Evolutionary conservation across 768 basidiomycete genomes (phyloP), one percentile per base, ranked within the genome.

Genomic region (Artomyces pyxidatus): DNA sequence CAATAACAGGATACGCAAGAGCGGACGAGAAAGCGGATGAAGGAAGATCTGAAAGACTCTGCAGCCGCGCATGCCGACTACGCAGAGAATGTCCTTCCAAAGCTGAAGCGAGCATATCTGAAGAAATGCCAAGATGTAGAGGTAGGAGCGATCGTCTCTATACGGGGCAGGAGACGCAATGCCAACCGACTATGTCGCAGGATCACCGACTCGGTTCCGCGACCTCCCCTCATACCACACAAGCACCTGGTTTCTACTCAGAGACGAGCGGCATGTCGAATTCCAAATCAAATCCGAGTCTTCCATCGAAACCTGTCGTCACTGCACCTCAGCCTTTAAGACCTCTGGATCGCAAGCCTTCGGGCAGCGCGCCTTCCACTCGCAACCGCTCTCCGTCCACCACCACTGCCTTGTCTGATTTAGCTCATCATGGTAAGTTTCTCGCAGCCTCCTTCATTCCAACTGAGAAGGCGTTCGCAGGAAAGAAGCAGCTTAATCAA

Each of bases 1-100:
- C n/a, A n/a, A n/a, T n/a, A n/a, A n/a, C 17, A 92, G 89, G 91
- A 94, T 57, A 85, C 84, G 10, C 92, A 95, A 69, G 88, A 90
- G 47, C 79, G 93, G 30, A 94, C 90, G n/a, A 76, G 88, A 41
- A 88, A 89, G 61, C 81, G 89, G 23, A 85, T 96, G 63, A 90
- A 87, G 63, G 92, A 95, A 60, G 92, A 94, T 61, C 65, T 94
- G 48, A 92, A 90, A 64, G 80, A 81, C 8, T 88, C 91, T 0
- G 71, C 71, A n/a, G 56, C 65, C 47, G 79, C 85, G 28, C 92
- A 95, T 64, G 76, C 77, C 27, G 92, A 95, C 27, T 92, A 82
- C 60, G 81, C 83, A 10, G 88, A 90, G 60, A 80, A 73, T 47
- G 70, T 75, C n/a, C 71, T 94, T 8, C 92, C 92, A 1, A 85